Percentiles rank a stretch among this genome's conserved stretches.
Evolutionary conservation across 768 basidiomycete genomes (phyloP).

Genomic region (Lactifluus echinatus): DNA sequence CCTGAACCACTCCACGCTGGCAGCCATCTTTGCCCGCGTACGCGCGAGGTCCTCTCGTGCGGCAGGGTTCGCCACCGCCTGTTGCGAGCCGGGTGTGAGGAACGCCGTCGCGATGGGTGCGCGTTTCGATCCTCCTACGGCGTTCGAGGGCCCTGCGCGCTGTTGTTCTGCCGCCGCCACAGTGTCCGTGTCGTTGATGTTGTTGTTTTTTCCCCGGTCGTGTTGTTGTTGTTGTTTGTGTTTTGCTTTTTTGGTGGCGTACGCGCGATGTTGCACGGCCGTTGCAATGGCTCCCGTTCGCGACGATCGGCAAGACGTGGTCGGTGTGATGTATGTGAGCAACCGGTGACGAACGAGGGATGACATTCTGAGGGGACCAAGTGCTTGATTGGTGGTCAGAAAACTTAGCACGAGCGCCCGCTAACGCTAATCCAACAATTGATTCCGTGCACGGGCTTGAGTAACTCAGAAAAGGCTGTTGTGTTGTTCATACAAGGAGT

Average conservation of each 20-base stretch:
- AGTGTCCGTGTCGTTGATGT: not conserved
- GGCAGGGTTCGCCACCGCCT: slow-evolving; percentile 41
- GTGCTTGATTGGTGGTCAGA: not conserved
- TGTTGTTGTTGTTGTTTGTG: not conserved
- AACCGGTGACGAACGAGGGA: not conserved
- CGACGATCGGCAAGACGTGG: not conserved
- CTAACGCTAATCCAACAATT: too few relatives aligned
- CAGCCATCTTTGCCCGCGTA: slow-evolving; percentile 53
- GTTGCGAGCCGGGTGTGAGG: slow-evolving; percentile 62
- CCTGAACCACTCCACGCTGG: slow-evolving; percentile 61
- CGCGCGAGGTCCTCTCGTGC: slow-evolving; percentile 54
- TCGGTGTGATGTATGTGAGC: not conserved
- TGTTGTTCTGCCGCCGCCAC: not conserved
- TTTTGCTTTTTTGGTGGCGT: slow-evolving; percentile 18
- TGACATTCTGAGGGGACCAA: not conserved
- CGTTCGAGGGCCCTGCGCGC: too few relatives aligned
- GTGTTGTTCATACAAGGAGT: too few relatives aligned
- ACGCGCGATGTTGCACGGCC: not conserved
- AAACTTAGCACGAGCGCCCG: too few relatives aligned
- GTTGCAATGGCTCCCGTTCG: not conserved
- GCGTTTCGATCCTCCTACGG: not conserved
- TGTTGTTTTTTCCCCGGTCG: not conserved
- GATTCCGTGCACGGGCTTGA: too few relatives aligned
- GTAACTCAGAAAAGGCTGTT: too few relatives aligned
- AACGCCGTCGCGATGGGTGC: slow-evolving; percentile 38